These are phyloP conservation scores for Zygosaccharomyces bisporus DNA, from an alignment of 805 yeast genomes.

Conservation along the genomic window DNA sequence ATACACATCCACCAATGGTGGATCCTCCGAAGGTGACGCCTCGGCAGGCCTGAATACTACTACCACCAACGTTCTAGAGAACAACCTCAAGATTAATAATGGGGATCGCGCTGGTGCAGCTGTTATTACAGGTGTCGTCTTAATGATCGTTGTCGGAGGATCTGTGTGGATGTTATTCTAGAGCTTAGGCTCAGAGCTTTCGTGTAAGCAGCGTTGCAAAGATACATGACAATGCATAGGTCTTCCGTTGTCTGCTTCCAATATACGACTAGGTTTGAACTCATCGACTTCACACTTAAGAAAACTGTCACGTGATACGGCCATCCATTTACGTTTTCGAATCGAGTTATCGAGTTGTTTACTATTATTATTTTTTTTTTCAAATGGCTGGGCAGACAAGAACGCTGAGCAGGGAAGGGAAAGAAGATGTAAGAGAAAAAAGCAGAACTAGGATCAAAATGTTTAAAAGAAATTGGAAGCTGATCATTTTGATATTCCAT, in stretches of 20 bases:
- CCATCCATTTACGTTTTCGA: not conserved
- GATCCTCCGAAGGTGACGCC: conserved; percentile 53
- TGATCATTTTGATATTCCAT: not conserved
- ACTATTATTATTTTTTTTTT: conserved; percentile 5
- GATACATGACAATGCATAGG: not conserved
- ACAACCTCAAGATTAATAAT: conserved; percentile 44
- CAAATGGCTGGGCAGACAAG: conserved; percentile 7
- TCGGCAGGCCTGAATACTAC: conserved; percentile 46
- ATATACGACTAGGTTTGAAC: not conserved
- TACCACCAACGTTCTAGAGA: conserved; percentile 37
- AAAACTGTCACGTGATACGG: not conserved
- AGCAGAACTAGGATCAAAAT: not conserved
- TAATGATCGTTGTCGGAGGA: conserved; percentile 58
- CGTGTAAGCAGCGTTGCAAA: too few relatives aligned
- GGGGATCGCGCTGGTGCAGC: conserved; percentile 90
- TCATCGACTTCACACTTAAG: not conserved
- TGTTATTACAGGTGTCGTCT: conserved; percentile 69
- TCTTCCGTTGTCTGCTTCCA: too few relatives aligned
- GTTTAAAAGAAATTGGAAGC: not conserved
- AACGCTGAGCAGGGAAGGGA: not conserved
- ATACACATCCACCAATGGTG: conserved; percentile 49
- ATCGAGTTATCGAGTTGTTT: conserved; percentile 1
- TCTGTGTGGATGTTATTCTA: conserved; percentile 74
- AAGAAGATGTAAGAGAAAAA: not conserved
- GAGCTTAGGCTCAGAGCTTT: not conserved